These are phyloP conservation scores for Ogataea ganodermae DNA, from an alignment of 805 yeast genomes.

Conservation along the genomic window DNA sequence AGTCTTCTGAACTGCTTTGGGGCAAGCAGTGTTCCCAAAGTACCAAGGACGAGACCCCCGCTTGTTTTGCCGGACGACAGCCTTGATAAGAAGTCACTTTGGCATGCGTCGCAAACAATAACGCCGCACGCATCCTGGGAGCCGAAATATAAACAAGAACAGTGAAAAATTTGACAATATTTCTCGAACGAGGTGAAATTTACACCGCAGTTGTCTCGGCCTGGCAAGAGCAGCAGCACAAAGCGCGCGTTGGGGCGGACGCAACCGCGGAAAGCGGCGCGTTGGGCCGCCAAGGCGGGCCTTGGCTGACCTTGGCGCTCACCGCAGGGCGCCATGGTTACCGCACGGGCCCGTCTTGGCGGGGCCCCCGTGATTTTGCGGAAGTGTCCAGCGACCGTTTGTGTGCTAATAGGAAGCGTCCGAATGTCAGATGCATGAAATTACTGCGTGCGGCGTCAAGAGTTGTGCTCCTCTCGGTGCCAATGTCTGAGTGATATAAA, in stretches of 20 bases:
- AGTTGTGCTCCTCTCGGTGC: neutral
- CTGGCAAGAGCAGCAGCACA: neutral
- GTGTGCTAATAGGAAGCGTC: neutral
- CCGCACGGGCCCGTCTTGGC: too few relatives aligned
- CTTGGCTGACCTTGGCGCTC: too few relatives aligned
- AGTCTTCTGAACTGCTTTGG: too few relatives aligned
- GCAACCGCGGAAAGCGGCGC: too few relatives aligned
- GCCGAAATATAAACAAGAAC: constrained; percentile 4
- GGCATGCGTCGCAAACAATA: neutral
- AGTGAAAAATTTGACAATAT: neutral
- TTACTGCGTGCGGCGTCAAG: neutral
- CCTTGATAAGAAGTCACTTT: neutral
- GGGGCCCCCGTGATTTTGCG: neutral
- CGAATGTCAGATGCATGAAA: neutral
- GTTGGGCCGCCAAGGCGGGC: too few relatives aligned
- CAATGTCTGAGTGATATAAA: neutral
- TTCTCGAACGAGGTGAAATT: neutral
- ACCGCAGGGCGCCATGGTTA: too few relatives aligned
- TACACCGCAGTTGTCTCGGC: neutral
- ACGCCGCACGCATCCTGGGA: neutral
- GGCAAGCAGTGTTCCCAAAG: too few relatives aligned
- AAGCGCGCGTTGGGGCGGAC: too few relatives aligned
- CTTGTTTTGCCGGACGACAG: neutral
- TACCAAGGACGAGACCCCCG: too few relatives aligned
- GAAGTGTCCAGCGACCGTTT: neutral